These are phyloP conservation scores for Pythium inflatum DNA, from an alignment of 352 stramenopile genomes.

Conservation along the genomic window DNA sequence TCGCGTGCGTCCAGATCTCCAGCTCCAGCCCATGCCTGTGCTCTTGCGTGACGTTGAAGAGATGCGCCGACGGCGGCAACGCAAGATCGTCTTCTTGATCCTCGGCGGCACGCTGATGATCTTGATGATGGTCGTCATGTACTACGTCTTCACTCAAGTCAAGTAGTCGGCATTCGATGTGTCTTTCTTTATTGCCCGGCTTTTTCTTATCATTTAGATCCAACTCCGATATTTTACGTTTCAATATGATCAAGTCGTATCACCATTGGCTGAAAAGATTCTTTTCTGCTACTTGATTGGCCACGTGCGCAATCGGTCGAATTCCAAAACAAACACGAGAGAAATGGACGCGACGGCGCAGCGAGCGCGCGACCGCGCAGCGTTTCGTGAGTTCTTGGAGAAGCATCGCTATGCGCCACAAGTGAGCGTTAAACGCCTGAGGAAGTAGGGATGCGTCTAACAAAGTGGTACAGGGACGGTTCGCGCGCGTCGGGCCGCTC, in stretches of 20 bases:
- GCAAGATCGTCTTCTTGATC: conserved; percentile 72
- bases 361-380: conserved; percentile 39
- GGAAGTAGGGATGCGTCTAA: not conserved
- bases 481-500: conserved; percentile 35
- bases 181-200: not conserved
- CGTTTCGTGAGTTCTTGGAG: conserved; percentile 48
- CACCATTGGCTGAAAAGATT: conserved; percentile 12
- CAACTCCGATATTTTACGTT: conserved; percentile 23
- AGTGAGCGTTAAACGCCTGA: no score
- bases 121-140: conserved; percentile 79
- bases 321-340: not conserved
- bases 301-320: not conserved
- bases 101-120: conserved; percentile 66
- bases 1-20: conserved; percentile 65
- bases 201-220: conserved; percentile 6
- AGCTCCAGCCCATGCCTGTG: conserved; percentile 65
- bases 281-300: no score
- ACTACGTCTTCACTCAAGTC: conserved; percentile 65
- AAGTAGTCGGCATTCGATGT: conserved; percentile 1
- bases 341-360: conserved; percentile 28
- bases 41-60: conserved; percentile 69
- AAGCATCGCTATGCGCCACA: conserved; percentile 49
- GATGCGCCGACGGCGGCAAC: conserved; percentile 57
- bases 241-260: not conserved
- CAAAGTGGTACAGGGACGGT: conserved; percentile 34